Conservation (phyloP, 1,139 yeast genomes). For the Wickerhamiella pararugosa region DNA sequence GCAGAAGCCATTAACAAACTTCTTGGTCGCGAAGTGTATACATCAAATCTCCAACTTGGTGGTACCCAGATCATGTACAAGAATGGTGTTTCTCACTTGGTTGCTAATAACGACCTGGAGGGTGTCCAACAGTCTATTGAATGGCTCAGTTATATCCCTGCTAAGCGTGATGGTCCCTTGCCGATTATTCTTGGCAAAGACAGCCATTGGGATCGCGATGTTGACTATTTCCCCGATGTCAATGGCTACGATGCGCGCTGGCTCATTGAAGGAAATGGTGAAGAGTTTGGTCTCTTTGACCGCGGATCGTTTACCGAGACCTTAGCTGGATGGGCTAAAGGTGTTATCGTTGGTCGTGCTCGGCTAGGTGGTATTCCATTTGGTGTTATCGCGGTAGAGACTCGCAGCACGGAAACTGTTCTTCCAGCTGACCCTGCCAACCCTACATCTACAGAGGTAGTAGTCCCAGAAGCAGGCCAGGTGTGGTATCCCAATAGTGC, state of each 20-base stretch:
- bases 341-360: constrained; percentile 97
- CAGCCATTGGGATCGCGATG: constrained; percentile 87
- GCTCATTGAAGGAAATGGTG: constrained; percentile 76
- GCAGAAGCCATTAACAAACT: constrained; percentile 97
- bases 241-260: constrained; percentile 84
- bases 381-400: constrained; percentile 95
- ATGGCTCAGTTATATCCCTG: constrained; percentile 95
- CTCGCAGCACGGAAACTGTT: constrained; percentile 74
- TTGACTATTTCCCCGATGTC: constrained; percentile 63
- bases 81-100: constrained; percentile 94
- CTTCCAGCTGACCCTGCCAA: constrained; percentile 97
- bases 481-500: constrained; percentile 99
- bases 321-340: constrained; percentile 96
- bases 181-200: constrained; percentile 59
- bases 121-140: constrained; percentile 91
- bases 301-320: constrained; percentile 90
- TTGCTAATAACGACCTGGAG: constrained; percentile 89
- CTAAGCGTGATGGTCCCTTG: constrained; percentile 76
- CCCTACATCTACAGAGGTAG: constrained; percentile 77
- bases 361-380: constrained; percentile 97
- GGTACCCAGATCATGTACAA: constrained; percentile 98
- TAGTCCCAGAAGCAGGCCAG: constrained; percentile 94
- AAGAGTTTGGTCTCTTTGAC: constrained; percentile 79
- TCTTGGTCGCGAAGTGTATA: constrained; percentile 90
- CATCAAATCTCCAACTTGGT: constrained; percentile 93